phyloP scores from a whole-genome alignment of 805 yeast genomes.

The Schwanniomyces yamadae region DNA sequence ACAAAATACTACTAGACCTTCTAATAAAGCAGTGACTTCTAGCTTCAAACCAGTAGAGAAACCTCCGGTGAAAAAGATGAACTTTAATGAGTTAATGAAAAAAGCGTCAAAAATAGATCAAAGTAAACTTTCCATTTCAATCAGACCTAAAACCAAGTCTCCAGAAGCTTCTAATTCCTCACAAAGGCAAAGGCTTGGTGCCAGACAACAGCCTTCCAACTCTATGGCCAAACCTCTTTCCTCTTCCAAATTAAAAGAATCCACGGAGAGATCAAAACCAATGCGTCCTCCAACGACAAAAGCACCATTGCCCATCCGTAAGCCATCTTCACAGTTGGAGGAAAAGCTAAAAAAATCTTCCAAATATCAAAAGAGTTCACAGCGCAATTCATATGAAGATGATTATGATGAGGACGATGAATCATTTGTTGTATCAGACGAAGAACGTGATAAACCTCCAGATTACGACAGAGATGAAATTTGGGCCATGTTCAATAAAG shows the following conservation, averaged over 20 bases:
- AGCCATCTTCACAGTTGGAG: slow-evolving; percentile 56
- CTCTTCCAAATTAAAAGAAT: not conserved
- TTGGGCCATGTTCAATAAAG: slow-evolving; percentile 79
- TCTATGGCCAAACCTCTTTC: not conserved
- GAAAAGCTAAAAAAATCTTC: slow-evolving; percentile 37
- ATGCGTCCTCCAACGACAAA: not conserved
- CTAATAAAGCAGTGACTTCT: slow-evolving; percentile 29
- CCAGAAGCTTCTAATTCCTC: slow-evolving; percentile 19
- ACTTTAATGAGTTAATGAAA: slow-evolving; percentile 67
- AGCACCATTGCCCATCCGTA: slow-evolving; percentile 47
- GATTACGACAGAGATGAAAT: slow-evolving; percentile 84
- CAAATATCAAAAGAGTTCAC: not conserved
- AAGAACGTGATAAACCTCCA: slow-evolving; percentile 41
- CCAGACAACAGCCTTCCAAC: not conserved
- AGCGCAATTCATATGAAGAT: slow-evolving; percentile 11
- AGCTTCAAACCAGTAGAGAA: slow-evolving; percentile 1
- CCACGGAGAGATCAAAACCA: not conserved
- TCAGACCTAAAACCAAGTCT: slow-evolving; percentile 42
- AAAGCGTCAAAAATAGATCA: slow-evolving; percentile 62
- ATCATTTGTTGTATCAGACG: slow-evolving; percentile 58
- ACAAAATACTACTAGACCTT: slow-evolving; percentile 5
- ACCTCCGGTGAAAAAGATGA: slow-evolving; percentile 43
- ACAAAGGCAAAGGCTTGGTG: not conserved
- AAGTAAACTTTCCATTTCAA: slow-evolving; percentile 33
- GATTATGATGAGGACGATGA: slow-evolving; percentile 36